Evolutionary conservation across 768 basidiomycete genomes (phyloP).

Genomic region (Boletus reticulatus): DNA sequence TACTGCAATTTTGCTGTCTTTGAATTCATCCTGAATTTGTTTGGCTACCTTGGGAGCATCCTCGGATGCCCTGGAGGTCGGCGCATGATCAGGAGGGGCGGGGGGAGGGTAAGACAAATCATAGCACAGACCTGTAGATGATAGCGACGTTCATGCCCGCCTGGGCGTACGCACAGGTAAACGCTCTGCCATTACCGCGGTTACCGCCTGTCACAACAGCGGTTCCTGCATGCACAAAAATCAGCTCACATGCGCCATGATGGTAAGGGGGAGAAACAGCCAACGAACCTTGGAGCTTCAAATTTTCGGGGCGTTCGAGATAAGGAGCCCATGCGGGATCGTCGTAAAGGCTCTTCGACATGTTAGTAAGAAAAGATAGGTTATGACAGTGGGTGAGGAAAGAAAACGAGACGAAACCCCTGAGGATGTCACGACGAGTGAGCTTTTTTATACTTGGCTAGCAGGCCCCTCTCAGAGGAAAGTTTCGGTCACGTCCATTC

Average conservation of each 20-base stretch:
- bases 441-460: slow-evolving; percentile 10
- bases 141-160: slow-evolving; percentile 61
- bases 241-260: not conserved
- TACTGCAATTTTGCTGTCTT: slow-evolving; percentile 39
- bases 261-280: not conserved
- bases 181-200: slow-evolving; percentile 58
- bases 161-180: slow-evolving; percentile 49
- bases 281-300: slow-evolving; percentile 32
- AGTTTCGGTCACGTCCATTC: not conserved
- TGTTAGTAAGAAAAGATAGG: no score
- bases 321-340: no score
- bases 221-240: slow-evolving; percentile 25
- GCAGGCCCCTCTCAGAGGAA: slow-evolving; percentile 18
- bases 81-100: not conserved
- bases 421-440: no score
- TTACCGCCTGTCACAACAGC: slow-evolving; percentile 63
- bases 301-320: no score
- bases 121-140: slow-evolving; percentile 46
- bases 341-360: not conserved
- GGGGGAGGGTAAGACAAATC: not conserved
- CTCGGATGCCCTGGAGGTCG: slow-evolving; percentile 38
- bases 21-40: slow-evolving; percentile 46
- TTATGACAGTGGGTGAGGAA: no score
- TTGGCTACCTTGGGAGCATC: slow-evolving; percentile 49
- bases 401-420: no score